Base-by-base conservation (phyloP, 495 filamentous ascomycete genomes). In the Xylaria bambusicola region DNA sequence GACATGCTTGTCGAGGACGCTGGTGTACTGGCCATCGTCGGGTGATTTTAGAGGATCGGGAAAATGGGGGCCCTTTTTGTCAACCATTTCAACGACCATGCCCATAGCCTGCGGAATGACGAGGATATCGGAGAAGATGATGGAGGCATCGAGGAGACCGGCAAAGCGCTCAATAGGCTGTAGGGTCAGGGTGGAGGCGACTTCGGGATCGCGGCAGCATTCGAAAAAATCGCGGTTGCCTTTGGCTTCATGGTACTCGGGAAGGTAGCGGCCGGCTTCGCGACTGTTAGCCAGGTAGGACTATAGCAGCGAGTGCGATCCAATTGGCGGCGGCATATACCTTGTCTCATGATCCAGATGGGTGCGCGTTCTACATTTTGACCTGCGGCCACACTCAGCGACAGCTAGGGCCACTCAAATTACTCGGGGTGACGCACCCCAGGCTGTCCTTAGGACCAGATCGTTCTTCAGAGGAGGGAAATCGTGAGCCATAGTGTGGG, bases 301-400 rank as follows among this genome's bases (percentile, higher is more conserved):
- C 26, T 6, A 12, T 10, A 18, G 29, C 10, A 33, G 15, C 27
- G 20, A n/a, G n/a, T 18, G 17, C 40, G n/a, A 27, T 9, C 44
- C 12, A 24, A 55, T 45, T 29, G 6, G 1, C 18, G 38, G 5
- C 47, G 44, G 21, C 21, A 17, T 44, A 29, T 79, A 93, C 92
- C 92, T 85, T 97, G 94, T 74, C 94, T 89, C 94, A 98, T 98
- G 67, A 98, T 91, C 95, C 94, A 98, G 76, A 94, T 88, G 47
- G 94, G 94, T 54, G 95, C 86, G 53, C 93, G 86, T 69, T 96
- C 91, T 58, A 97, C 91, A 67, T 85, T 85, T 75, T 97, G 82
- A 67, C 93, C 93, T 97, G 57, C 47, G 33, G 49, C 51, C 57
- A 60, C 49, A 53, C 21, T 60, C 49, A 60, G 57, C 27, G 50